Percentiles rank a stretch among this genome's conserved stretches.
Evolutionary conservation across 306 rosid species (phyloP).

Genomic region (Lupinus albus): DNA sequence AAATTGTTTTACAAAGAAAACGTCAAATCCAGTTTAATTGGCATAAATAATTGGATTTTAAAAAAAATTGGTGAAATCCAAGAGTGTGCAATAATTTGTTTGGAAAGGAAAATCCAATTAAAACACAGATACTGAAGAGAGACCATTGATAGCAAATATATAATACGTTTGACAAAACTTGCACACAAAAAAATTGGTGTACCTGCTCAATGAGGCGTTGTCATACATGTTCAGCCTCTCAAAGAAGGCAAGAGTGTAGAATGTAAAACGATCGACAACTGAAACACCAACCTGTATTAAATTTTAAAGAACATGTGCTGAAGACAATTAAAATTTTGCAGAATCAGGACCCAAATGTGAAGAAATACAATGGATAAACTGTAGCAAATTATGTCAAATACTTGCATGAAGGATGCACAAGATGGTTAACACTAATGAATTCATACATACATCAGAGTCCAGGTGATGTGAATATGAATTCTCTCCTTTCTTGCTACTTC

Average conservation of each 20-base stretch:
- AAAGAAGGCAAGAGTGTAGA: slow-evolving; percentile 88
- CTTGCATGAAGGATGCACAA: neutral
- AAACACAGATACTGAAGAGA: slow-evolving; percentile 1
- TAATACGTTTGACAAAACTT: slow-evolving; percentile 16
- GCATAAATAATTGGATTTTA: neutral
- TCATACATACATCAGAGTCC: slow-evolving; percentile 84
- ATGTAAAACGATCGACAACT: slow-evolving; percentile 95
- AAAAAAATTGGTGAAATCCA: neutral
- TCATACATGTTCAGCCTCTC: slow-evolving; percentile 91
- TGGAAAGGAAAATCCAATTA: slow-evolving; percentile 33
- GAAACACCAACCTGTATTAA: slow-evolving; percentile 84
- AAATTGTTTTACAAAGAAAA: neutral
- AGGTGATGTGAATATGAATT: slow-evolving; percentile 98
- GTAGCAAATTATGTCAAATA: slow-evolving; percentile 22
- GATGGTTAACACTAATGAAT: slow-evolving; percentile 14
- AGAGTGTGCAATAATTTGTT: slow-evolving; percentile 1
- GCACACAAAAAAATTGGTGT: neutral
- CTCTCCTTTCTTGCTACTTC: slow-evolving; percentile 99
- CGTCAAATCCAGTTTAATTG: slow-evolving; percentile 11
- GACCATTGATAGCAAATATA: slow-evolving; percentile 4
- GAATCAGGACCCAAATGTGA: neutral
- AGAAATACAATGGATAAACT: slow-evolving; percentile 20
- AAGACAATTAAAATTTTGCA: slow-evolving; percentile 26
- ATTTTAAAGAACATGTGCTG: slow-evolving; percentile 29
- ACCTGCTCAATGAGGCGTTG: slow-evolving; percentile 94